Evolutionary conservation across 495 filamentous ascomycete species (phyloP).

Genomic region (Hypoxylon cercidicola): DNA sequence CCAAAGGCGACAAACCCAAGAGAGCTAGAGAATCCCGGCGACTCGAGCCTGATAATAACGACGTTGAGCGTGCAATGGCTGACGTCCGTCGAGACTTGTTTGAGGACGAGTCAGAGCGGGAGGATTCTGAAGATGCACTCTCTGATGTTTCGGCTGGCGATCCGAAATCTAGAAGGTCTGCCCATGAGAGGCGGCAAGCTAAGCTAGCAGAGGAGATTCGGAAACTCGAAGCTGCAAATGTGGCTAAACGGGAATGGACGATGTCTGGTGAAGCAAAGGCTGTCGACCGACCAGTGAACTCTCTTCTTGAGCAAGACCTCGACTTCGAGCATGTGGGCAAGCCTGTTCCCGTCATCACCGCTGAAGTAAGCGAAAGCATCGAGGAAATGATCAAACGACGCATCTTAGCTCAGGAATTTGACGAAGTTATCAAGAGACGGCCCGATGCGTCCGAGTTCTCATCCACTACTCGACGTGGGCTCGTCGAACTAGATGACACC

Average conservation of each 20-base stretch:
- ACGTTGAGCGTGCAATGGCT: slow-evolving; percentile 87
- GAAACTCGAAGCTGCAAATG: slow-evolving; percentile 84
- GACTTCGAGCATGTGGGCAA: slow-evolving; percentile 98
- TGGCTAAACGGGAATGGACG: slow-evolving; percentile 92
- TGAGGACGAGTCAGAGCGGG: slow-evolving; percentile 75
- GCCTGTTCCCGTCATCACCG: slow-evolving; percentile 91
- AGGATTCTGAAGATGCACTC: slow-evolving; percentile 64
- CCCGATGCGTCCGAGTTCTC: slow-evolving; percentile 72
- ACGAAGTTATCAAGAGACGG: slow-evolving; percentile 86
- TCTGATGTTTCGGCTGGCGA: slow-evolving; percentile 66
- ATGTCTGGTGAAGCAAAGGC: slow-evolving; percentile 89
- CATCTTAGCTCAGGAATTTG: slow-evolving; percentile 90
- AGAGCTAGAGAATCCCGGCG: slow-evolving; percentile 48
- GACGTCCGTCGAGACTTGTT: slow-evolving; percentile 93
- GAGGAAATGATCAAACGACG: slow-evolving; percentile 95
- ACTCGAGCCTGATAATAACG: slow-evolving; percentile 59
- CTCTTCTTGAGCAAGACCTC: slow-evolving; percentile 91
- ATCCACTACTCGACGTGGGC: slow-evolving; percentile 66
- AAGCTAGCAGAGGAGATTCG: slow-evolving; percentile 90
- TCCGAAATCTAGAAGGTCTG: slow-evolving; percentile 70
- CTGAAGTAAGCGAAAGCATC: slow-evolving; percentile 91
- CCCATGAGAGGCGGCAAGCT: slow-evolving; percentile 87
- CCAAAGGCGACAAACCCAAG: slow-evolving; percentile 55
- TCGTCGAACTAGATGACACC: slow-evolving; percentile 84
- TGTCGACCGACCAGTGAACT: slow-evolving; percentile 84